Percentiles rank a stretch among this genome's conserved stretches.
Evolutionary conservation across 345 rosid species (phyloP).

Genomic region (Limnanthes douglasii): DNA sequence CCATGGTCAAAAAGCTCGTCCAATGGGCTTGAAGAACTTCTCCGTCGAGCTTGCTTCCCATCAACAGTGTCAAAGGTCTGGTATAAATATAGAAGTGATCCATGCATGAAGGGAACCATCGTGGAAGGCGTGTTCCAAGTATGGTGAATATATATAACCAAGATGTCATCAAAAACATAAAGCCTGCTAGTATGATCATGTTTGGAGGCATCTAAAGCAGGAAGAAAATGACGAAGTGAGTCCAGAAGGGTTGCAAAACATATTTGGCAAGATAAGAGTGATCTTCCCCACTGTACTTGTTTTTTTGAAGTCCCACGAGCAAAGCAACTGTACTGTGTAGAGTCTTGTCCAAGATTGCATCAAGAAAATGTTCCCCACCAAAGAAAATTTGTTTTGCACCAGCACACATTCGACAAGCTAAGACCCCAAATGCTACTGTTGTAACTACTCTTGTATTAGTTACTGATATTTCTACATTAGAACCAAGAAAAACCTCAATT

Average conservation of each 20-base stretch:
- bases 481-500: constrained; percentile 43
- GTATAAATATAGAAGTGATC: constrained; percentile 79
- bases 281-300: constrained; percentile 94
- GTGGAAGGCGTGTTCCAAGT: constrained; percentile 79
- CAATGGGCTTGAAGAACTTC: constrained; percentile 75
- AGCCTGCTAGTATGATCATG: constrained; percentile 95
- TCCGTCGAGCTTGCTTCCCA: constrained; percentile 98
- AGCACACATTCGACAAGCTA: no score
- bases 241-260: constrained; percentile 91
- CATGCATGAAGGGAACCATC: constrained; percentile 93
- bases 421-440: constrained; percentile 53
- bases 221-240: constrained; percentile 64
- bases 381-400: no score
- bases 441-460: constrained; percentile 48
- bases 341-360: no score
- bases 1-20: constrained; percentile 98
- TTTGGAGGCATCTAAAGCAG: constrained; percentile 99
- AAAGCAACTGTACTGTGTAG: no score
- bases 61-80: constrained; percentile 99
- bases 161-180: constrained; percentile 72
- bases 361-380: no score
- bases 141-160: constrained; percentile 79
- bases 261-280: constrained; percentile 78
- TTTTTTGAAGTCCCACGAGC: constrained; percentile 68
- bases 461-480: constrained; percentile 54